Evolutionary conservation across 2,329 filamentous ascomycete genomes (phyloP).

Genomic region (Alternaria gansuensis): DNA sequence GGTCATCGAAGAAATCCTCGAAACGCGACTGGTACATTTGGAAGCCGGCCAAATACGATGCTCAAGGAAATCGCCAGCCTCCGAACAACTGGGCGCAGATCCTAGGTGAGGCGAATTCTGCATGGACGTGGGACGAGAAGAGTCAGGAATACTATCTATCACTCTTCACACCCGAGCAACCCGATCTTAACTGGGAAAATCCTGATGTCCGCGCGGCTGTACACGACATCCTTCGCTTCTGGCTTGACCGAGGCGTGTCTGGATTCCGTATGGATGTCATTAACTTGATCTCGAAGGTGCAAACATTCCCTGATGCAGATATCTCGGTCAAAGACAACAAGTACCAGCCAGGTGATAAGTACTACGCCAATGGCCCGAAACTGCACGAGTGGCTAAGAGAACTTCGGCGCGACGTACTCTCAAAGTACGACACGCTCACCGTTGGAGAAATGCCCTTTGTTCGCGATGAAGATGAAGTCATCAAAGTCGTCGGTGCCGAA

Average conservation of each 20-base stretch:
- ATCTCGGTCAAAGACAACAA: constrained; percentile 44
- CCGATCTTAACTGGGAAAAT: constrained; percentile 86
- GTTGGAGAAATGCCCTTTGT: constrained; percentile 70
- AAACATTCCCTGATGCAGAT: constrained; percentile 42
- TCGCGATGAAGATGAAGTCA: constrained; percentile 58
- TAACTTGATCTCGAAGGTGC: constrained; percentile 51
- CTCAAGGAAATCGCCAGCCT: constrained; percentile 70
- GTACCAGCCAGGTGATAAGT: constrained; percentile 59
- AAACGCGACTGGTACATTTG: constrained; percentile 67
- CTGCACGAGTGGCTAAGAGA: constrained; percentile 74
- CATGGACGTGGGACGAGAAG: constrained; percentile 75
- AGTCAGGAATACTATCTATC: constrained; percentile 80
- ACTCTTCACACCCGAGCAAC: constrained; percentile 78
- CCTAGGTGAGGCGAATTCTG: constrained; percentile 64
- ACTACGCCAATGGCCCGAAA: constrained; percentile 71
- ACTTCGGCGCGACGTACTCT: constrained; percentile 68
- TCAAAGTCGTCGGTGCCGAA: constrained; percentile 56
- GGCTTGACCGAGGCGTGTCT: constrained; percentile 74
- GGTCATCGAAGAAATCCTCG: constrained; percentile 56
- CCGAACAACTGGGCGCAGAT: constrained; percentile 77
- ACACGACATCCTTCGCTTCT: constrained; percentile 78
- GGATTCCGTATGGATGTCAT: constrained; percentile 57
- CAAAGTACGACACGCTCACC: constrained; percentile 70
- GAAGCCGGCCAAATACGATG: constrained; percentile 56
- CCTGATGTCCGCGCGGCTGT: constrained; percentile 71